A percentile compares a stretch with the other conserved stretches of the same genome.
Evolutionary conservation across 1,139 yeast genomes (phyloP).

Genomic region (Taphrina confusa): DNA sequence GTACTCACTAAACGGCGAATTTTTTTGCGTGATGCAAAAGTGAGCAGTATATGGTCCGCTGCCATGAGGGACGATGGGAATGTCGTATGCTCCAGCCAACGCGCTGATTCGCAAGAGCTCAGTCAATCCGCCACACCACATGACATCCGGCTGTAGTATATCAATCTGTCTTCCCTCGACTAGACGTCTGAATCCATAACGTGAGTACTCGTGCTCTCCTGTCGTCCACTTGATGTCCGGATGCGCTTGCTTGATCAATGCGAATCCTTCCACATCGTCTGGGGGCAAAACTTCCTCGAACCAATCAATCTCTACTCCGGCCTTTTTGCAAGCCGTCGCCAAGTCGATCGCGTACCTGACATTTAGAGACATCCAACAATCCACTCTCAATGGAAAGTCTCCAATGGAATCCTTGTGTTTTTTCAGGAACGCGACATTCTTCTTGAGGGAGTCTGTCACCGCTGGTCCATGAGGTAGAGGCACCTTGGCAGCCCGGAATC

Average conservation of each 20-base stretch:
- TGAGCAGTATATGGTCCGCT: constrained; percentile 57
- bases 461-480: constrained; percentile 57
- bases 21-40: constrained; percentile 54
- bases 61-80: constrained; percentile 57
- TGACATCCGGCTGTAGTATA: constrained; percentile 56
- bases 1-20: constrained; percentile 57
- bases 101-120: constrained; percentile 53
- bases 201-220: constrained; percentile 56
- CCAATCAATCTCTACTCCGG: constrained; percentile 55
- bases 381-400: constrained; percentile 56
- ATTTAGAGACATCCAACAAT: constrained; percentile 55
- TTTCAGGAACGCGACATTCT: constrained; percentile 52
- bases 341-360: constrained; percentile 54
- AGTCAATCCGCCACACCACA: constrained; percentile 59
- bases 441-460: constrained; percentile 53
- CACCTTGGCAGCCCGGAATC: constrained; percentile 57
- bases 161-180: constrained; percentile 54
- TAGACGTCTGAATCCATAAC: constrained; percentile 55
- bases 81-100: constrained; percentile 57
- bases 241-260: constrained; percentile 52
- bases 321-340: constrained; percentile 48
- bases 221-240: constrained; percentile 55
- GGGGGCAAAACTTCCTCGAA: constrained; percentile 57
- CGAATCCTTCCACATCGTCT: constrained; percentile 55
- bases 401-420: constrained; percentile 53